phyloP scores from a whole-genome alignment of 176 grass and related monocot species.

The Neostapfia colusana region DNA sequence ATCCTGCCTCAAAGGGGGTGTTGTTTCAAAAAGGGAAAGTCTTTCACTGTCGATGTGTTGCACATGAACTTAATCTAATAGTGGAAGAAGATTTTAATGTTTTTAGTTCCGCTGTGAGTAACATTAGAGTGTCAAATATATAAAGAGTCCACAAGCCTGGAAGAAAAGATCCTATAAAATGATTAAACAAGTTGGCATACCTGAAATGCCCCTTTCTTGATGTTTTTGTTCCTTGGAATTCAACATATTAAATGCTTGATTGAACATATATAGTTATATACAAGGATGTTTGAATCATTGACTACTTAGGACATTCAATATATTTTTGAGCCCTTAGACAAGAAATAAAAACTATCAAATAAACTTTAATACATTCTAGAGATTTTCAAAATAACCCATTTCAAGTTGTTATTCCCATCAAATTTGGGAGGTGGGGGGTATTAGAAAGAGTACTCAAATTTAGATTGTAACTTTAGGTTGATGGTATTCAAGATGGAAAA shows the following conservation, averaged over 20 bases:
- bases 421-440: too few species aligned
- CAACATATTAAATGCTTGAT: background rate
- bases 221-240: background rate
- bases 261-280: too few species aligned
- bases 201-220: background rate
- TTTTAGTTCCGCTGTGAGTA: background rate
- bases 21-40: background rate
- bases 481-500: too few species aligned
- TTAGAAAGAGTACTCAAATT: too few species aligned
- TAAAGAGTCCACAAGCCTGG: background rate
- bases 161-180: background rate
- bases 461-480: too few species aligned
- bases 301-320: too few species aligned
- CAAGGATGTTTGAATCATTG: too few species aligned
- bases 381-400: too few species aligned
- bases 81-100: background rate
- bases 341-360: too few species aligned
- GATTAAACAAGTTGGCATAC: background rate
- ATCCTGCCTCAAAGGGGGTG: background rate
- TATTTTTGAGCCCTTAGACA: too few species aligned
- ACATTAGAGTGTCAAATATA: background rate
- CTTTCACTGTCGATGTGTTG: background rate
- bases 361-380: too few species aligned
- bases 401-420: too few species aligned
- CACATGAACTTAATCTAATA: background rate